phyloP scores from a whole-genome alignment of 1,139 yeast genomes.

The Zygoascus meyerae region DNA sequence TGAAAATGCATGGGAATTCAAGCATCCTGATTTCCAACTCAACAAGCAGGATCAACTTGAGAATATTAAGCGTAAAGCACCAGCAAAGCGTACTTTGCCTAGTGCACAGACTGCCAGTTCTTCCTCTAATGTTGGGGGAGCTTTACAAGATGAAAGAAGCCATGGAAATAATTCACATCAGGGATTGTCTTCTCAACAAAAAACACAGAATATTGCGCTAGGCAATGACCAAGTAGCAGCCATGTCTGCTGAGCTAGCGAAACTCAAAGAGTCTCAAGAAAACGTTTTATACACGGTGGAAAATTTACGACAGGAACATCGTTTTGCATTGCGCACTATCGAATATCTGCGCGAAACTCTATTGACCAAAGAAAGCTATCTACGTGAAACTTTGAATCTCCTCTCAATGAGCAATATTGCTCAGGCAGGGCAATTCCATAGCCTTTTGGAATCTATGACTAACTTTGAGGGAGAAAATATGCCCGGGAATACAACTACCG shows the following conservation, averaged over 20 bases:
- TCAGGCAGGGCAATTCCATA: slow-evolving; percentile 10
- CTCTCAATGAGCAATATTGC: slow-evolving; percentile 6
- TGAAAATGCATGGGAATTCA: slow-evolving; percentile 83
- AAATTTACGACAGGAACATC: slow-evolving; percentile 4
- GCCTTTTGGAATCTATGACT: slow-evolving; percentile 6
- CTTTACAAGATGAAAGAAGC: too few species aligned
- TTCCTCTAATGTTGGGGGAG: too few species aligned
- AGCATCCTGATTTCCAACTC: slow-evolving; percentile 78
- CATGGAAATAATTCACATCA: too few species aligned
- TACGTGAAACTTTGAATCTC: slow-evolving; percentile 7
- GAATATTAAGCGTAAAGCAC: slow-evolving; percentile 75
- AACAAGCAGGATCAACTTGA: slow-evolving; percentile 69
- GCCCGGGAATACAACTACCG: neutral
- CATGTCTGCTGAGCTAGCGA: slow-evolving; percentile 10
- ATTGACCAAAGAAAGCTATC: slow-evolving; percentile 4
- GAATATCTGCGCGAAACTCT: slow-evolving; percentile 5
- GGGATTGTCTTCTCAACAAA: too few species aligned
- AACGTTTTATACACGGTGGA: slow-evolving; percentile 3
- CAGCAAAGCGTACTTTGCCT: slow-evolving; percentile 37
- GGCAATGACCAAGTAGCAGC: slow-evolving; percentile 3
- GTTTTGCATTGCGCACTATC: slow-evolving; percentile 1
- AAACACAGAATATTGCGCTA: neutral
- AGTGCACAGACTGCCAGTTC: too few species aligned
- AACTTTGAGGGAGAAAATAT: slow-evolving; percentile 4
- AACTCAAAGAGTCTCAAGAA: slow-evolving; percentile 5